Evolutionary conservation across 495 filamentous ascomycete species (phyloP).

Genomic region (Trypethelium eluteriae): DNA sequence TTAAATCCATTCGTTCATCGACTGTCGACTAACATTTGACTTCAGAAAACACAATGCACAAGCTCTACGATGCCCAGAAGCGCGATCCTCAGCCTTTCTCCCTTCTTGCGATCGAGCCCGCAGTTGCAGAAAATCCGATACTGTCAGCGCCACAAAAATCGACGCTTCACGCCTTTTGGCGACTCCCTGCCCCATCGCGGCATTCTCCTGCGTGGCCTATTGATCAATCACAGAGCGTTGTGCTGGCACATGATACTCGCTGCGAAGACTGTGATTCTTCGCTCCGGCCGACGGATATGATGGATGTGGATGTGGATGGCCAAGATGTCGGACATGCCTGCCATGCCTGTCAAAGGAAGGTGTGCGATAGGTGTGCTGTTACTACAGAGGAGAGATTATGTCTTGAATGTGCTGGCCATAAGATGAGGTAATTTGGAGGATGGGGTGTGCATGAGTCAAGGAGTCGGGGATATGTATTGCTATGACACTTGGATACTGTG

Average conservation of each 20-base stretch:
- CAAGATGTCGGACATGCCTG: conserved; percentile 6
- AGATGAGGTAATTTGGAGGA: neutral
- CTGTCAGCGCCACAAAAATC: neutral
- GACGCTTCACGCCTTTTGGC: neutral
- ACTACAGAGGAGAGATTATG: conserved; percentile 5
- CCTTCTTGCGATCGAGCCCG: neutral
- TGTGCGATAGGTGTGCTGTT: neutral
- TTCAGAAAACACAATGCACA: conserved; percentile 4
- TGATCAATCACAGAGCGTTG: neutral
- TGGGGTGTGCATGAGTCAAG: neutral
- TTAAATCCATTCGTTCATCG: neutral
- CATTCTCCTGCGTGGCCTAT: neutral
- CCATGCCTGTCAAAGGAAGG: neutral
- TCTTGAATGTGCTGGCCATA: neutral
- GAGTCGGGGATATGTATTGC: neutral
- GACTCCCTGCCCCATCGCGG: neutral
- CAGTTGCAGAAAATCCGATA: neutral
- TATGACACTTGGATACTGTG: no score
- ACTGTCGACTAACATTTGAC: neutral
- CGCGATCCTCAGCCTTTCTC: neutral
- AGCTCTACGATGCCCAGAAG: neutral
- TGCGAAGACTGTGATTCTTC: conserved; percentile 2
- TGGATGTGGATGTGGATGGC: conserved; percentile 7
- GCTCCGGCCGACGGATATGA: neutral
- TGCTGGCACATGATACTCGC: neutral